Evolutionary conservation across 1,284 basidiomycete species (phyloP), one percentile per base, ranked within the genome.

Genomic region (Pascua guehoae): DNA sequence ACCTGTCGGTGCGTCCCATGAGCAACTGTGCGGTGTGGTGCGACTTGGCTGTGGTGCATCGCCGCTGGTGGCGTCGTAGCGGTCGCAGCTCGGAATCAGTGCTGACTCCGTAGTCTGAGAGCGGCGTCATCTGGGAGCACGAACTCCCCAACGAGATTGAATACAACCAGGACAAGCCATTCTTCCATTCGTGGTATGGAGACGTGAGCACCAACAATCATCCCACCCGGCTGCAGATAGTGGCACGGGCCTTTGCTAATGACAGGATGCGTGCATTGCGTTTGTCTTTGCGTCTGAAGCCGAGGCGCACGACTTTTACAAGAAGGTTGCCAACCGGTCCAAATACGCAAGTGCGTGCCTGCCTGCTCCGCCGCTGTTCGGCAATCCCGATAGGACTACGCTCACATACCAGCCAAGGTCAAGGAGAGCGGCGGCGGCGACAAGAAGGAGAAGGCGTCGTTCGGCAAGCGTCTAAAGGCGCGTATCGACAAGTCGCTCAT

Each of bases 51-150:
- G 24, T 32, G 44, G 36, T 16, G 50, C 39, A 14, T 16, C 8
- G 24, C 24, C 24, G 24, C 24, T 32, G 24, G 24, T 32, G 24
- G 24, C 24, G 24, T 32, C 24, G 24, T 32, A 7, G 24, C 24
- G 3, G 24, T 32, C 24, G 24, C 24, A 3, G 24, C 24, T 32
- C 24, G 24, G 24, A 32, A 32, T n/a, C 40, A 17, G 18, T 36
- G 17, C 57, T 63, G 40, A 59, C 56, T 5, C 36, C n/a, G 39
- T 64, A 80, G 68, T 89, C 91, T 12, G 91, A 88, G 1, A 79
- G 90, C 51, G 93, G 92, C 11, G 83, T 94, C 37, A 85, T 94
- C 45, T 98, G 95, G 95, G 87, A 93, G 63, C 91, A 97, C 67
- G 93, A 96, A 72, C 76, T 97, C 3, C 96, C 94, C 65, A 84